Evolutionary conservation across 2,329 filamentous ascomycete genomes (phyloP).

Genomic region (Aspergillus sp.): DNA sequence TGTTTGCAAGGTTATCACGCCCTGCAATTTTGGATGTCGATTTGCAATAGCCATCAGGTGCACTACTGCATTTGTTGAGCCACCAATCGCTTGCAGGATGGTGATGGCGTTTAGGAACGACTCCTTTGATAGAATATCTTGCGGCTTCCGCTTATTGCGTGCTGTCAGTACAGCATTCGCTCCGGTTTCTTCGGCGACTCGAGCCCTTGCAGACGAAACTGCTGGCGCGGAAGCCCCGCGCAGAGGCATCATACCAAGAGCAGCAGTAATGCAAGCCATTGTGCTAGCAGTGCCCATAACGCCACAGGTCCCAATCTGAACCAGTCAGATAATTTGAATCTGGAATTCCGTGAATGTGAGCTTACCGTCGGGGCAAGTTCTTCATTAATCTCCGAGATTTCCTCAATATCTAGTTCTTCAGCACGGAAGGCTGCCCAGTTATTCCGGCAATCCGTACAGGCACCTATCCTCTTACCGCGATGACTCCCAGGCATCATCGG

Average conservation of each 20-base stretch:
- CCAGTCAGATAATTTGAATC: neutral
- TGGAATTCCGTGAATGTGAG: neutral
- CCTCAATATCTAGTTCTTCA: conserved; percentile 67
- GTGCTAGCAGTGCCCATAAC: conserved; percentile 60
- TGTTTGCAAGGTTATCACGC: conserved; percentile 46
- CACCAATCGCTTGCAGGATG: conserved; percentile 56
- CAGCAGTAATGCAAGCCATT: conserved; percentile 56
- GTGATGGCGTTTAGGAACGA: conserved; percentile 56
- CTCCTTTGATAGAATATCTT: conserved; percentile 46
- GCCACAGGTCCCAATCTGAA: conserved; percentile 52
- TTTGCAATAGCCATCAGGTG: conserved; percentile 57
- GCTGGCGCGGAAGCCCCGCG: conserved; percentile 54
- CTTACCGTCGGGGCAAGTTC: conserved; percentile 69
- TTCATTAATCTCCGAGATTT: conserved; percentile 69
- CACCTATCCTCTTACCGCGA: conserved; percentile 63
- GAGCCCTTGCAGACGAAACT: conserved; percentile 51
- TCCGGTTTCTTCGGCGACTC: conserved; percentile 57
- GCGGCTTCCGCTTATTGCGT: conserved; percentile 40
- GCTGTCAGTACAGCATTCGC: conserved; percentile 49
- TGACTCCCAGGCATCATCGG: conserved; percentile 75
- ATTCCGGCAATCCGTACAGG: conserved; percentile 72
- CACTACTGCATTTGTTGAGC: conserved; percentile 57
- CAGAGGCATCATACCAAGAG: conserved; percentile 54
- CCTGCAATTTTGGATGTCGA: conserved; percentile 49
- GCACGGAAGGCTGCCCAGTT: conserved; percentile 71